Base-by-base conservation (phyloP, 225 moss, liverwort and hornwort species). In the Pseudisothecium myosuroides region DNA sequence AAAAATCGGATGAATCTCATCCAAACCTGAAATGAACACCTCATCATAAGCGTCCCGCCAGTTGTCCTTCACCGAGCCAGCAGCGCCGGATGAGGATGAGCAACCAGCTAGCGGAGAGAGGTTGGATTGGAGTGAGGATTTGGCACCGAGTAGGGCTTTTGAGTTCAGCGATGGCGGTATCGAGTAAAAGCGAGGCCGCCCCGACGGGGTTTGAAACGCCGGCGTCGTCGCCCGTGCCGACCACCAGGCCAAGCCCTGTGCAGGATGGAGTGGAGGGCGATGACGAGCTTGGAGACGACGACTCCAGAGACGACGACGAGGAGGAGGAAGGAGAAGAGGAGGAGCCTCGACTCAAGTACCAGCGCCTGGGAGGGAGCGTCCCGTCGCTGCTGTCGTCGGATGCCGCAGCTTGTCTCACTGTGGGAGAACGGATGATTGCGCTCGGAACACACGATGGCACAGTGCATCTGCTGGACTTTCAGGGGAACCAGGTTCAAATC, bases 381-480 rank as follows among this genome's bases (percentile, higher is more conserved):
- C 96, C 94, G 29, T 89, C 92, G 71, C 84, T 99, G 59, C 88
- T 99, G 80, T 96, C 96, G 64, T 93, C 94, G 68, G 97, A 97
- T 93, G 94, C 96, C 24, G 97, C 97, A 37, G 95, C 96, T 43
- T 97, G 97, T 88, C 93, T 97, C 19, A 95, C 96, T 62, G 97
- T 99, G 47, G 97, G 95, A 74, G 97, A 99, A 86, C 96, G 99
- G 56, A 96, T 99, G 85, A 96, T 99, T 85, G 97, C 99, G 60
- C 91, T 99, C 26, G 99, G 97, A 14, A 99, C 97, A 71, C 96
- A 96, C 76, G 95, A 95, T 68, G 99, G 97, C 73, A 94, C 95
- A 17, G 96, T 99, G 82, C 97, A 99, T 94, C 93, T 99, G 56
- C 74, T 99, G 87, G 97, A 99, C 84, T 99, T 94, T 93, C 99